Conservation (phyloP, 768 basidiomycete genomes). For the Serendipita sp. region DNA sequence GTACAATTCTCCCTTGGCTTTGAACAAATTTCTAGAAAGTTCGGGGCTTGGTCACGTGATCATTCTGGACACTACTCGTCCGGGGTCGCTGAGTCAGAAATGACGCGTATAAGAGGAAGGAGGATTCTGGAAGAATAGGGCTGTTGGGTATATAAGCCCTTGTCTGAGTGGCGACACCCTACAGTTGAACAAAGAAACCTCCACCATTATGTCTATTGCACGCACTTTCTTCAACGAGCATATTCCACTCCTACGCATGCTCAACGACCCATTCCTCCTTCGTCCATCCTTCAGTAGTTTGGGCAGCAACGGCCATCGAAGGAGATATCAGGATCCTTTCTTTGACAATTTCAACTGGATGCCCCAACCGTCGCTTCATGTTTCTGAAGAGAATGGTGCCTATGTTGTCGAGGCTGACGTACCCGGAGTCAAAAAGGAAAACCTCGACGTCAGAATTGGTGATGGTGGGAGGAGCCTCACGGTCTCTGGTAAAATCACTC, state of each 20-base stretch:
- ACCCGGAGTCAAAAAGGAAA: conserved; percentile 65
- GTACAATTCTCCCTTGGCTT: too few species aligned
- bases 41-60: too few species aligned
- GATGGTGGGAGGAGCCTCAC: conserved; percentile 54
- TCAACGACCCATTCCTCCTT: conserved; percentile 48
- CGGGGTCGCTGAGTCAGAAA: too few species aligned
- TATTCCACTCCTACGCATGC: conserved; percentile 34
- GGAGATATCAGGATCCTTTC: conserved; percentile 15
- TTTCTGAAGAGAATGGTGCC: conserved; percentile 44
- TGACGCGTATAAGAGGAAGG: too few species aligned
- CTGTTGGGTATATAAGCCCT: too few species aligned
- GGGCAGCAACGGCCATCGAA: conserved; percentile 13
- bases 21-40: too few species aligned
- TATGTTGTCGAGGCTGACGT: conserved; percentile 63
- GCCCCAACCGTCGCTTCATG: conserved; percentile 39
- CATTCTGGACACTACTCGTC: too few species aligned
- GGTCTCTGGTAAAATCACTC: conserved; percentile 45
- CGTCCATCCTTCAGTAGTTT: conserved; percentile 19
- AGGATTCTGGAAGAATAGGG: too few species aligned
- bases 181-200: too few species aligned
- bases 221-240: conserved; percentile 53
- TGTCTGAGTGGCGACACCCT: too few species aligned
- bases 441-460: conserved; percentile 51
- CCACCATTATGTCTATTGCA: conserved; percentile 39
- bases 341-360: not conserved